Percentiles rank a stretch among this genome's conserved stretches.
phyloP scores from a whole-genome alignment of 1,139 yeast genomes.

The Debaryomyces nepalensis region DNA sequence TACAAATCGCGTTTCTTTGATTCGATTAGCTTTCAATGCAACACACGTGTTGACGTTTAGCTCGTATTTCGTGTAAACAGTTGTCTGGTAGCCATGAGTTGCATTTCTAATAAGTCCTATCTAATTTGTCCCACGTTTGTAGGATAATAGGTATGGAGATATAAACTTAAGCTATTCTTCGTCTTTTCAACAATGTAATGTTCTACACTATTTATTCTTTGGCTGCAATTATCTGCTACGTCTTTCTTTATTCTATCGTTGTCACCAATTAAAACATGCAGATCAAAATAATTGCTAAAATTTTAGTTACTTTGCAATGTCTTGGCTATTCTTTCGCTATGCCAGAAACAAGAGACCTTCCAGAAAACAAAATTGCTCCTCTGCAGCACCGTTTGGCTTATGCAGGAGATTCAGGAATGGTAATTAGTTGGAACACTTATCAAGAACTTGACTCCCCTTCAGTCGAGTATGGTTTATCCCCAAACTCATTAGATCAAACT shows the following conservation, averaged over 20 bases:
- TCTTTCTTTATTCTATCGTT: neutral
- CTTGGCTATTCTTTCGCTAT: slow-evolving; percentile 7
- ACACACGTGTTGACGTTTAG: neutral
- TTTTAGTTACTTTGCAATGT: neutral
- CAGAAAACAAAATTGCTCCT: slow-evolving; percentile 13
- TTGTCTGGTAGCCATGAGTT: neutral
- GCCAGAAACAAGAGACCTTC: slow-evolving; percentile 7
- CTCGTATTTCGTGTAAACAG: neutral
- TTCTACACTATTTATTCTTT: neutral
- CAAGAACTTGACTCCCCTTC: slow-evolving; percentile 12
- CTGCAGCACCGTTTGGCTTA: slow-evolving; percentile 15
- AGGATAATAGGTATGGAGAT: neutral
- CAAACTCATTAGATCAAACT: slow-evolving; percentile 7
- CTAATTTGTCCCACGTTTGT: neutral
- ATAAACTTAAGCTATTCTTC: neutral
- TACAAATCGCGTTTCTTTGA: too few relatives aligned
- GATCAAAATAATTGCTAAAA: neutral
- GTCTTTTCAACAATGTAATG: neutral
- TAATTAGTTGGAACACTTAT: slow-evolving; percentile 17
- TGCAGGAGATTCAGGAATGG: slow-evolving; percentile 13
- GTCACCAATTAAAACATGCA: neutral
- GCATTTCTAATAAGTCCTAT: neutral
- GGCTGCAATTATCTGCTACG: neutral
- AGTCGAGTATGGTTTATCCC: slow-evolving; percentile 13
- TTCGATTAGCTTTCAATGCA: too few relatives aligned